Evolutionary conservation across 148 eudicot species (phyloP).

Genomic region (Chenopodium suecicum): DNA sequence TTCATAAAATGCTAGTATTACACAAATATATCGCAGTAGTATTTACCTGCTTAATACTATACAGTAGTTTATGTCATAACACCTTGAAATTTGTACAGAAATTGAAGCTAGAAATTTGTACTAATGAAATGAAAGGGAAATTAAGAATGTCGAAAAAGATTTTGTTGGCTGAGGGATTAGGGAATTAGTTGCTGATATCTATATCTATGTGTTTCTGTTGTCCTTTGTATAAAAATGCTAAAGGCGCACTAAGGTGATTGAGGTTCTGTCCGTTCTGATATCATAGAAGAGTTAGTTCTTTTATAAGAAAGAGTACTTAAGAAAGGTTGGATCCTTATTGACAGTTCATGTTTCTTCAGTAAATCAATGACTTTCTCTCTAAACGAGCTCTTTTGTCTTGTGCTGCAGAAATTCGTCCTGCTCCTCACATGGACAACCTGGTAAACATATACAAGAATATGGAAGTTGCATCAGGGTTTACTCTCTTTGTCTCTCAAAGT

Average conservation of each 20-base stretch:
- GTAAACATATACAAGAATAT: conserved; percentile 87
- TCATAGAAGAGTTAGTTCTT: too few species aligned
- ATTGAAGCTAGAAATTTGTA: too few species aligned
- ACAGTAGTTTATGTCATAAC: not conserved
- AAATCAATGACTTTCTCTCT: not conserved
- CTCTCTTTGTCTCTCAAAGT: conserved; percentile 59
- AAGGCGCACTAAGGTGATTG: too few species aligned
- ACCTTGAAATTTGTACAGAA: not conserved
- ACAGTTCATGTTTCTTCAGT: not conserved
- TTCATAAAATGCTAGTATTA: too few species aligned
- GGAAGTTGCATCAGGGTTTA: conserved; percentile 72
- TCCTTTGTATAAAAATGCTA: too few species aligned
- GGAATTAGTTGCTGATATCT: too few species aligned
- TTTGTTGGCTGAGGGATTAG: too few species aligned
- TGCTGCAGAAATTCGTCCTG: conserved; percentile 78
- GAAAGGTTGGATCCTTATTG: not conserved
- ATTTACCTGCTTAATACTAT: not conserved
- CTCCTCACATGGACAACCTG: conserved; percentile 95
- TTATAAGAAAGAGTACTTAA: not conserved
- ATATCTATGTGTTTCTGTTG: too few species aligned
- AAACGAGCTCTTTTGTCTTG: not conserved
- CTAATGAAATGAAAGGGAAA: too few species aligned
- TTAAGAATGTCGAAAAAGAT: too few species aligned
- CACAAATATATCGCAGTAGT: too few species aligned
- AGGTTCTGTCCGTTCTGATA: too few species aligned